Conservation (phyloP, 176 grass and related monocot genomes). For the Lolium rigidum region DNA sequence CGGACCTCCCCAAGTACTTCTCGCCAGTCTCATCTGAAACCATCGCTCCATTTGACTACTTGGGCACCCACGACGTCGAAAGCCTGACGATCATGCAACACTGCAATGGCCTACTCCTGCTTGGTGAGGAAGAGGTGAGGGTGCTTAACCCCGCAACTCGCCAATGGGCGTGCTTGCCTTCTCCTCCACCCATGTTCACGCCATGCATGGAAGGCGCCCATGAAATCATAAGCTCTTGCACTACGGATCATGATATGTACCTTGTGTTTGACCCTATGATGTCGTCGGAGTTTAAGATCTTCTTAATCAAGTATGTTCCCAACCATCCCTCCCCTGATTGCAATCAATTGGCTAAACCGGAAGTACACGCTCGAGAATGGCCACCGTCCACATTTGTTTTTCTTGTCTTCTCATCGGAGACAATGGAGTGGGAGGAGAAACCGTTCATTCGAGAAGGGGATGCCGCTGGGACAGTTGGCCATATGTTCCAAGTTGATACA, state of each 20-base stretch:
- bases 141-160: no score
- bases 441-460: background rate
- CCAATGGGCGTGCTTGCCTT: background rate
- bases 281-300: background rate
- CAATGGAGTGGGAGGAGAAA: background rate
- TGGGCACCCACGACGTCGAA: background rate
- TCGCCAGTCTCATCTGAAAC: background rate
- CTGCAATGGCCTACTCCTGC: background rate
- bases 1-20: background rate
- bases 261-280: background rate
- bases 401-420: background rate
- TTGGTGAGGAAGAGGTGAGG: background rate
- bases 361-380: background rate
- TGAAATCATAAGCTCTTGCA: background rate
- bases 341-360: no score
- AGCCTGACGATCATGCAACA: background rate
- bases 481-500: background rate
- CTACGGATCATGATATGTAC: background rate
- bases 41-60: background rate
- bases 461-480: background rate
- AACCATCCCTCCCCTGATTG: background rate
- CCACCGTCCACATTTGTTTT: background rate
- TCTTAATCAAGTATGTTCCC: background rate
- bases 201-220: background rate
- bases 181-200: background rate